Conservation (phyloP, 148 eudicot species). For the Tetragonia tetragonoides region DNA sequence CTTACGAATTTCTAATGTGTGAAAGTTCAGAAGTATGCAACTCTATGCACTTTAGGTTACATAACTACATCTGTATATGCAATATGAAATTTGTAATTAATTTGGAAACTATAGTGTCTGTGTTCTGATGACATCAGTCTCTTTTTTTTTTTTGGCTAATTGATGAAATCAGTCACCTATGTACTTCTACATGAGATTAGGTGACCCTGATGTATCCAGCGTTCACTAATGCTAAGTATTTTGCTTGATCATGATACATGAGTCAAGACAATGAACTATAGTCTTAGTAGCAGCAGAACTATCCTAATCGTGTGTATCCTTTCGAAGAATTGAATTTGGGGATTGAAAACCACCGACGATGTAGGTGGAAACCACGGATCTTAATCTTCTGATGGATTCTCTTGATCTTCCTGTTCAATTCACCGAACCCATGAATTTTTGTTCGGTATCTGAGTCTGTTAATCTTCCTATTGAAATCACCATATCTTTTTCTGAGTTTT, state of each 20-base stretch:
- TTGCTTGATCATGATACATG: background rate
- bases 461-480: constrained; percentile 42
- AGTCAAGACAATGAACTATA: background rate
- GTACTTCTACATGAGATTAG: constrained; percentile 11
- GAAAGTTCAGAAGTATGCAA: background rate
- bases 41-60: background rate
- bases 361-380: constrained; percentile 50
- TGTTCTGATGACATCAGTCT: too few relatives aligned
- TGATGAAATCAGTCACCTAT: constrained; percentile 1
- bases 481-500: constrained; percentile 31
- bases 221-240: background rate
- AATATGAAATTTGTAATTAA: background rate
- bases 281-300: constrained; percentile 9
- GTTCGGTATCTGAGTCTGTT: constrained; percentile 54
- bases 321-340: constrained; percentile 48
- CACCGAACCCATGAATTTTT: constrained; percentile 47
- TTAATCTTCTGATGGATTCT: constrained; percentile 58
- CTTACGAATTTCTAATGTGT: background rate
- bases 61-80: background rate
- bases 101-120: too few relatives aligned
- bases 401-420: constrained; percentile 55
- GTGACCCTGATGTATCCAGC: background rate
- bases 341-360: constrained; percentile 41
- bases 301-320: constrained; percentile 42
- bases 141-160: too few relatives aligned